phyloP scores from a whole-genome alignment of 352 stramenopile genomes.

The Globisporangium middletonii region DNA sequence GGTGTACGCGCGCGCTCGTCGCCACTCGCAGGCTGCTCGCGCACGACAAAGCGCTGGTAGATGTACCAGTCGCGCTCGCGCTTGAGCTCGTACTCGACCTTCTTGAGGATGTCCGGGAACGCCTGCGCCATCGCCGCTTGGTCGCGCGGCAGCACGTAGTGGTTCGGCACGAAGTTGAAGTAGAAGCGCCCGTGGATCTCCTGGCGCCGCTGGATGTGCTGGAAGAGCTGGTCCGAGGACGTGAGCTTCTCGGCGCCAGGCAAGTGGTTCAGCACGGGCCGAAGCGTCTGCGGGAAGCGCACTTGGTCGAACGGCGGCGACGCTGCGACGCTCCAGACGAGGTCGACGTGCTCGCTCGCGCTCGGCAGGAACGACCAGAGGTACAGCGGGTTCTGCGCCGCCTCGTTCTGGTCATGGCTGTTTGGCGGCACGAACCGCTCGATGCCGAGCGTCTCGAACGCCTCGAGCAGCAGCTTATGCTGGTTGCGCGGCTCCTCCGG shows the following conservation, averaged over 20 bases:
- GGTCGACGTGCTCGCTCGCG: constrained; percentile 47
- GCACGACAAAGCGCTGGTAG: constrained; percentile 60
- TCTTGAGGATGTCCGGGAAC: constrained; percentile 40
- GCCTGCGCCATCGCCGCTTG: constrained; percentile 32
- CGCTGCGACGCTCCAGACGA: constrained; percentile 50
- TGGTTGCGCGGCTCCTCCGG: constrained; percentile 30
- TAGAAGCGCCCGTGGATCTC: constrained; percentile 52
- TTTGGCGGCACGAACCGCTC: constrained; percentile 29
- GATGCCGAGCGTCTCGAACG: constrained; percentile 50
- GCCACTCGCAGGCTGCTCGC: constrained; percentile 25
- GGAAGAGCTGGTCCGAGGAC: constrained; percentile 30
- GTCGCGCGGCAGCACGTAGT: constrained; percentile 63
- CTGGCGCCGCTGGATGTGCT: constrained; percentile 41
- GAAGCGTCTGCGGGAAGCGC: constrained; percentile 34
- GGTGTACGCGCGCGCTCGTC: constrained; percentile 24
- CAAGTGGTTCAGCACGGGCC: constrained; percentile 63
- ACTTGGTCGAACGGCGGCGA: constrained; percentile 30
- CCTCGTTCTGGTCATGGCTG: constrained; percentile 12
- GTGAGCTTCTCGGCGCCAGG: constrained; percentile 49
- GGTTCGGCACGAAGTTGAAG: constrained; percentile 57
- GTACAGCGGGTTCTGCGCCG: constrained; percentile 12
- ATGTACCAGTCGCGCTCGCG: constrained; percentile 39
- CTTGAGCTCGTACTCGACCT: constrained; percentile 49
- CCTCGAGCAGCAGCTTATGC: constrained; percentile 37
- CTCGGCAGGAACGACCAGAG: constrained; percentile 37